Percentiles rank a stretch among this genome's conserved stretches.
These are phyloP conservation scores for Exophiala sp. DNA, from an alignment of 2,329 filamentous ascomycete species.

Conservation along the genomic window DNA sequence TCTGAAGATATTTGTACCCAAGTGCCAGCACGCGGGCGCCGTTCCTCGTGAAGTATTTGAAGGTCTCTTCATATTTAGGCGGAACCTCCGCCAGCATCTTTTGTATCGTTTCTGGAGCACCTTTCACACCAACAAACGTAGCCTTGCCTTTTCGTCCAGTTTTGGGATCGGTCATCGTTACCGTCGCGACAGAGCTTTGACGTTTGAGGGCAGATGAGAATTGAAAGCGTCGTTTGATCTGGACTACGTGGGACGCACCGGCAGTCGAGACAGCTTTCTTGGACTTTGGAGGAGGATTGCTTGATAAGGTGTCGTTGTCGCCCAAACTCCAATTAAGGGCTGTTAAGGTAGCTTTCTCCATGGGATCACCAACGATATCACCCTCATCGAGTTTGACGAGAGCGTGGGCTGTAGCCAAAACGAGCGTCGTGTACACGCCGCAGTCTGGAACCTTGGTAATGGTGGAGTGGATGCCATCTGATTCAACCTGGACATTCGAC, in stretches of 20 bases:
- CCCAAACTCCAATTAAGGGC: slow-evolving; percentile 93
- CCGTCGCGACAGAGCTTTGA: slow-evolving; percentile 87
- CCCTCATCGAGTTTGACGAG: slow-evolving; percentile 95
- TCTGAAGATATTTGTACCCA: slow-evolving; percentile 86
- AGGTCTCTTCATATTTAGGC: slow-evolving; percentile 91
- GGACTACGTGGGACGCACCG: slow-evolving; percentile 67
- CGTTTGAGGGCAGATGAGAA: slow-evolving; percentile 96
- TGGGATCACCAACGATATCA: slow-evolving; percentile 94
- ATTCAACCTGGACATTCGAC: slow-evolving; percentile 62
- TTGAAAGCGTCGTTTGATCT: slow-evolving; percentile 95
- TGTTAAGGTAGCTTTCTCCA: slow-evolving; percentile 92
- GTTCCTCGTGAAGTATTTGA: slow-evolving; percentile 95
- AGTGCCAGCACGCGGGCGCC: slow-evolving; percentile 91
- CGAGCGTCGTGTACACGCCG: slow-evolving; percentile 79
- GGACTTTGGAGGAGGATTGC: slow-evolving; percentile 55
- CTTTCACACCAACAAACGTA: slow-evolving; percentile 94
- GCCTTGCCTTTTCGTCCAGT: slow-evolving; percentile 73
- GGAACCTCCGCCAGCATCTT: slow-evolving; percentile 84
- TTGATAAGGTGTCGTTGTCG: slow-evolving; percentile 76
- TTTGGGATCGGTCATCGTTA: slow-evolving; percentile 67
- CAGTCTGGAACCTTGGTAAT: slow-evolving; percentile 69
- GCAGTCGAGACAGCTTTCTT: slow-evolving; percentile 45
- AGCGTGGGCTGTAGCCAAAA: slow-evolving; percentile 91
- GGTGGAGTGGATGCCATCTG: slow-evolving; percentile 77
- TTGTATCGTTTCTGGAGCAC: slow-evolving; percentile 93